phyloP scores from a whole-genome alignment of 306 rosid species.

The Erythrophleum fordii region DNA sequence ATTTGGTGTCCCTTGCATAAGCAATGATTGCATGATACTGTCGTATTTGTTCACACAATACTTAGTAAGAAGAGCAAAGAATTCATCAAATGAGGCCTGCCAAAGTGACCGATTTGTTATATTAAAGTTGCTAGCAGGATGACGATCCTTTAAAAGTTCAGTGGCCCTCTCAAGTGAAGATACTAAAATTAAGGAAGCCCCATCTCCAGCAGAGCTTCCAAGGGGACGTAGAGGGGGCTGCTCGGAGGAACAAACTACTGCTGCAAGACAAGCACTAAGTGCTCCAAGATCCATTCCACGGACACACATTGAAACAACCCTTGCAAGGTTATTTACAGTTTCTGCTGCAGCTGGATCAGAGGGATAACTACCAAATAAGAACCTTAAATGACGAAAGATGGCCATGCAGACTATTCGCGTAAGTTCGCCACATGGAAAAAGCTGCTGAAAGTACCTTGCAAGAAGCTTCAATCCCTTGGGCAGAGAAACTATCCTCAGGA shows the following conservation, averaged over 20 bases:
- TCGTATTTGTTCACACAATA: constrained; percentile 88
- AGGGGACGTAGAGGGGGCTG: constrained; percentile 95
- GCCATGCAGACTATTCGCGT: constrained; percentile 94
- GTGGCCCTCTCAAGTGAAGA: constrained; percentile 94
- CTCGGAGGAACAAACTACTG: constrained; percentile 88
- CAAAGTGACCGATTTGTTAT: constrained; percentile 74
- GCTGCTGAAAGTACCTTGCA: constrained; percentile 68
- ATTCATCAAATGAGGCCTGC: constrained; percentile 95
- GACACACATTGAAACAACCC: constrained; percentile 66
- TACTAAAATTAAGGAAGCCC: constrained; percentile 80
- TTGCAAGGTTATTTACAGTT: constrained; percentile 68
- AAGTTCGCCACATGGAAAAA: constrained; percentile 80
- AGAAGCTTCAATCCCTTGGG: constrained; percentile 92
- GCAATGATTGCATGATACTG: constrained; percentile 66
- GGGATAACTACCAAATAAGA: constrained; percentile 83
- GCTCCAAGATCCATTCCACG: constrained; percentile 86
- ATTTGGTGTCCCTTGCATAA: constrained; percentile 58
- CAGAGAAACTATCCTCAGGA: constrained; percentile 80
- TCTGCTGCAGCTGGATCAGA: constrained; percentile 74
- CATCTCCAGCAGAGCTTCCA: constrained; percentile 89
- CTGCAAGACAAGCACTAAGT: constrained; percentile 95
- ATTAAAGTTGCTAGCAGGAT: constrained; percentile 73
- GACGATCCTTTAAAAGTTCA: constrained; percentile 80
- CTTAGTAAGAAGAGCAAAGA: constrained; percentile 78
- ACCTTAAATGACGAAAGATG: constrained; percentile 82